phyloP scores from a whole-genome alignment of 192 early-diverging fungal genomes.

The Dispira parvispora region DNA sequence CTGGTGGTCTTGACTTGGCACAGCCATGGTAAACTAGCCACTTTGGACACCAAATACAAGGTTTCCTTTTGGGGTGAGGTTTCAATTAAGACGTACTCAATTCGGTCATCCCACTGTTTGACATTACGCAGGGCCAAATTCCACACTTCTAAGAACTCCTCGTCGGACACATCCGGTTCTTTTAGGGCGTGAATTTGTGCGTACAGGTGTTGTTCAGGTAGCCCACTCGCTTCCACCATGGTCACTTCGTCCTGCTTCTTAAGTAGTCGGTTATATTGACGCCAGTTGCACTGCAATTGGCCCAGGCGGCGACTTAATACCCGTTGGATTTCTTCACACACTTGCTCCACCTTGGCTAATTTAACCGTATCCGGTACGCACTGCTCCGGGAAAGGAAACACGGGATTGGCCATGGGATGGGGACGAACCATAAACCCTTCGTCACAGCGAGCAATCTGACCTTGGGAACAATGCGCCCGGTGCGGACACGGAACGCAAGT shows the following conservation, averaged over 20 bases:
- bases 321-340: slow-evolving; percentile 2
- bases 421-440: slow-evolving; percentile 7
- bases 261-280: neutral
- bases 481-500: slow-evolving; percentile 1
- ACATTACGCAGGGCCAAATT: slow-evolving; percentile 14
- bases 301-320: slow-evolving; percentile 1
- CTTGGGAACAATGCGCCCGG: neutral
- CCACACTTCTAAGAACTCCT: slow-evolving; percentile 22
- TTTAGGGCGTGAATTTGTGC: slow-evolving; percentile 10
- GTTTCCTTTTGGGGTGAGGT: neutral
- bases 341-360: slow-evolving; percentile 7
- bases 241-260: neutral
- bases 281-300: slow-evolving; percentile 10
- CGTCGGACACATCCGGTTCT: slow-evolving; percentile 16
- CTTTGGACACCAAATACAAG: slow-evolving; percentile 19
- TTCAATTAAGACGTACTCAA: slow-evolving; percentile 4
- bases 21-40: slow-evolving; percentile 13
- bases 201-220: slow-evolving; percentile 20
- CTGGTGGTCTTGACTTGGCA: slow-evolving; percentile 17
- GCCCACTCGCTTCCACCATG: slow-evolving; percentile 12
- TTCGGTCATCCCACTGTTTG: slow-evolving; percentile 8
- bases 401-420: slow-evolving; percentile 6
- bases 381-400: slow-evolving; percentile 7
- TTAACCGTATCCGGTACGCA: slow-evolving; percentile 7
- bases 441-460: neutral